Base-by-base conservation (phyloP, 345 rosid species). In the Conringia planisiliqua region DNA sequence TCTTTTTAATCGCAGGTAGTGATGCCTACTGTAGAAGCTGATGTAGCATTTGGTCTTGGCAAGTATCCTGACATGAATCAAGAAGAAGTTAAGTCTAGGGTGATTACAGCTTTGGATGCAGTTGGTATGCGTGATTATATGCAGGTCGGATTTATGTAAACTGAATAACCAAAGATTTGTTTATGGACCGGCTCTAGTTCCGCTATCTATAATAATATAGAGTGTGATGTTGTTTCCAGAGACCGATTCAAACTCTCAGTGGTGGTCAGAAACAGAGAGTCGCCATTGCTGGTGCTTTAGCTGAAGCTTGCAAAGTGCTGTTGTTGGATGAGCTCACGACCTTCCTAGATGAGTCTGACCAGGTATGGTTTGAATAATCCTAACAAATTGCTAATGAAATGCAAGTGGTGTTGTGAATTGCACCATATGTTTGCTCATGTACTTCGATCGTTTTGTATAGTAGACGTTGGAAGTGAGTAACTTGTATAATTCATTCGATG, bases 261-360 rank as follows among this genome's bases (percentile, higher is more conserved):
- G 98, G 98, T 56, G 98, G 97, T 78, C 97, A 94, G 79, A 94
- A 94, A 79, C 96, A 94, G 82, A 84, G 96, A 82, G 91, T 91
- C 6, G 97, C 97, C 29, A 91, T 94, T 70, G 97, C 97, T 1
- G 96, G 98, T 66, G 97, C 98, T 82, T 82, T 94, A 51, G 98
- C 98, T 71, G 97, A 94, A 87, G 87, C 93, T 50, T 90, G 96
- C 83, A 90, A 86, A 77, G 96, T 91, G 59, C 79, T 91, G 40
- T 78, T 91, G 64, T 75, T 94, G 76, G 97, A 94, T 78, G 98
- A 94, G 86, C 97, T 94, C 70, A 91, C 97, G 1, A 94, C 97
- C 36, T 94, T 90, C 78, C 77, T 94, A 43, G 97, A 94, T 78
- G 90, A 91, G 78, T 86, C 58, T 36, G 96, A 91, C 70, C 97